Conservation (phyloP, 805 yeast species). For the Kuraishia molischiana region DNA sequence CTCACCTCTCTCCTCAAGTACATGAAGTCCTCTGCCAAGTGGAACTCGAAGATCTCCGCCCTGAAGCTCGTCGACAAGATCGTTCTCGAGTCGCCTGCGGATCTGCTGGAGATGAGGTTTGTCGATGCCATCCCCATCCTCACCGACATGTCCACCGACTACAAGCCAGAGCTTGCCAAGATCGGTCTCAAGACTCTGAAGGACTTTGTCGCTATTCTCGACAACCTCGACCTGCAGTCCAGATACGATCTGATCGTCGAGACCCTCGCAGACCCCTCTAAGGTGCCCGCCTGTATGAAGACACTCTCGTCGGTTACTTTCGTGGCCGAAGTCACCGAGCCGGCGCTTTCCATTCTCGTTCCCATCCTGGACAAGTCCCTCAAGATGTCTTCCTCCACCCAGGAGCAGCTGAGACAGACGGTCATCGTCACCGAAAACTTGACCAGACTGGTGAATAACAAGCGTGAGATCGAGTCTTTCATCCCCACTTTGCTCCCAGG, state of each 20-base stretch:
- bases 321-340: slow-evolving; percentile 97
- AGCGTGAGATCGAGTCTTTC: slow-evolving; percentile 79
- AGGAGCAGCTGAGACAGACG: slow-evolving; percentile 94
- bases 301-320: slow-evolving; percentile 89
- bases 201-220: slow-evolving; percentile 70
- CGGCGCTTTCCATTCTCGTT: slow-evolving; percentile 80
- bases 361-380: slow-evolving; percentile 89
- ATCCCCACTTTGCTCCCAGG: slow-evolving; percentile 90
- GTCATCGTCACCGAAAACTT: slow-evolving; percentile 93
- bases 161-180: slow-evolving; percentile 91
- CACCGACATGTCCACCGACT: slow-evolving; percentile 86
- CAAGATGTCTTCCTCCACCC: slow-evolving; percentile 79
- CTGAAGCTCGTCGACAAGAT: slow-evolving; percentile 64
- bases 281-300: slow-evolving; percentile 83
- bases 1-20: slow-evolving; percentile 52
- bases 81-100: slow-evolving; percentile 73
- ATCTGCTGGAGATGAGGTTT: slow-evolving; percentile 75
- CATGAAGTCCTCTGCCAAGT: slow-evolving; percentile 18
- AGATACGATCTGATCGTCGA: slow-evolving; percentile 78
- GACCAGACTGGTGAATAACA: slow-evolving; percentile 90
- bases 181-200: slow-evolving; percentile 68
- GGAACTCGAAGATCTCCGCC: slow-evolving; percentile 16
- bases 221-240: slow-evolving; percentile 85
- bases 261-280: slow-evolving; percentile 83
- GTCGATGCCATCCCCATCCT: slow-evolving; percentile 72